Evolutionary conservation across 108 stramenopile species (phyloP), one percentile per base, ranked within the genome.

Genomic region (Pseudonitzschia multiseries): DNA sequence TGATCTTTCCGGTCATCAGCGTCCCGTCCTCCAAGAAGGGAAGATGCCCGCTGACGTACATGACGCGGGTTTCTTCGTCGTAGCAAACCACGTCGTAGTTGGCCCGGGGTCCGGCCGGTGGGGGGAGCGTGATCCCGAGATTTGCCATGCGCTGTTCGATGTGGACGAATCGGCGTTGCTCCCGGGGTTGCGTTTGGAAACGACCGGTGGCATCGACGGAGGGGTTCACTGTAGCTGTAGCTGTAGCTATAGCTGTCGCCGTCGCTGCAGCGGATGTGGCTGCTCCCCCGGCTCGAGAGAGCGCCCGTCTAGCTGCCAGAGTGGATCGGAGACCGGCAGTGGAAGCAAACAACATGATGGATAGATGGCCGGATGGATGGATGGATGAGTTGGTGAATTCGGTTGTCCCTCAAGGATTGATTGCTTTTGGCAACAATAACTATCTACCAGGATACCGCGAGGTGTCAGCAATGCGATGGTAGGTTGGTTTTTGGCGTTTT

Each of bases 31-130:
- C 90, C 70, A 70, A 80, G 46, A 93, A 76, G 21, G 96, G 96
- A 28, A 96, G 78, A 78, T 96, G 96, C 5, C 96, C 96, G 18
- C 87, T 87, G 24, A 93, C 64, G 73, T 92, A 94, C 66, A 97
- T 36, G 63, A 83, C 46, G 2, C 46, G 46, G 46, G 75, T 93
- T 85, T 41, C 89, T 15, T 74, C 63, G 13, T 81, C 83, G 40
- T 79, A 66, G 69, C 90, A 93, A 2, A 84, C 77, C 48, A 89
- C 86, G 68, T 82, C 79, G 87, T 97, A 97, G 71, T 95, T 97
- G 5, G 91, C 96, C 43, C 89, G 88, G 53, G 96, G 93, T 28
- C 69, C 63, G 18, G 92, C 79, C 13, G 94, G 84, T 32, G 87
- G 57, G 10, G 96, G 96, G 12, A 97, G 75, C 51, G 66, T 81